A percentile compares a stretch with the other conserved stretches of the same genome.
phyloP scores from a whole-genome alignment of 2,329 filamentous ascomycete genomes.

The Aspergillus phoenicis region DNA sequence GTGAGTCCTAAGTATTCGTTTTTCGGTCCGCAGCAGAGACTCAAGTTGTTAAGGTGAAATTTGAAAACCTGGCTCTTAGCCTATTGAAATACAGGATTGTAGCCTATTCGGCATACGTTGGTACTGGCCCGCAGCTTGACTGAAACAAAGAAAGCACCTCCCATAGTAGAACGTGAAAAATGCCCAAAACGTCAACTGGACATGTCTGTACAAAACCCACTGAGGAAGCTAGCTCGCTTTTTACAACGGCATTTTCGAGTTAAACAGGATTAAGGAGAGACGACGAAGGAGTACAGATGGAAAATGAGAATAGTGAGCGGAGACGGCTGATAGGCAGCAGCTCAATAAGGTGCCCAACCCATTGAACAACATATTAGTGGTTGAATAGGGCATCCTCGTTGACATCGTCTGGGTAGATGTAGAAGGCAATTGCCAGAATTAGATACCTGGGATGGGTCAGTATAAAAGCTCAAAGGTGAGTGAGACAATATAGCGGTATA shows the following conservation, averaged over 20 bases:
- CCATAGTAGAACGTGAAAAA: background rate
- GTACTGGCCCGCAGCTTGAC: background rate
- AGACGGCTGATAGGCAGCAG: background rate
- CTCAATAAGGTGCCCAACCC: background rate
- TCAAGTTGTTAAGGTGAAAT: background rate
- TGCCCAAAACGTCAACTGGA: background rate
- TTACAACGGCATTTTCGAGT: background rate
- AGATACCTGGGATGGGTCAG: slow-evolving; percentile 36
- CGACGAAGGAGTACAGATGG: background rate
- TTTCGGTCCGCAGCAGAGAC: background rate
- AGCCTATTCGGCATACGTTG: background rate
- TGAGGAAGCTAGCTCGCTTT: background rate
- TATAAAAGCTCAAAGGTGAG: slow-evolving; percentile 9
- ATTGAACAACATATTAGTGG: slow-evolving; percentile 2
- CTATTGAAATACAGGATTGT: background rate
- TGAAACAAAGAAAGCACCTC: background rate
- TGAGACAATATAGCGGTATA: background rate
- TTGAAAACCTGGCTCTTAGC: background rate
- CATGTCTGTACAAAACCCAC: background rate
- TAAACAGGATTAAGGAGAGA: background rate
- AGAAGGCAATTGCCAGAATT: slow-evolving; percentile 53
- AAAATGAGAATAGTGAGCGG: background rate
- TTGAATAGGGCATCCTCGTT: slow-evolving; percentile 20
- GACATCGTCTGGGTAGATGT: slow-evolving; percentile 50
- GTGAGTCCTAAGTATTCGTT: background rate